Conservation (phyloP, 129 eudicot genomes). For the Chrysanthemum seticuspe region DNA sequence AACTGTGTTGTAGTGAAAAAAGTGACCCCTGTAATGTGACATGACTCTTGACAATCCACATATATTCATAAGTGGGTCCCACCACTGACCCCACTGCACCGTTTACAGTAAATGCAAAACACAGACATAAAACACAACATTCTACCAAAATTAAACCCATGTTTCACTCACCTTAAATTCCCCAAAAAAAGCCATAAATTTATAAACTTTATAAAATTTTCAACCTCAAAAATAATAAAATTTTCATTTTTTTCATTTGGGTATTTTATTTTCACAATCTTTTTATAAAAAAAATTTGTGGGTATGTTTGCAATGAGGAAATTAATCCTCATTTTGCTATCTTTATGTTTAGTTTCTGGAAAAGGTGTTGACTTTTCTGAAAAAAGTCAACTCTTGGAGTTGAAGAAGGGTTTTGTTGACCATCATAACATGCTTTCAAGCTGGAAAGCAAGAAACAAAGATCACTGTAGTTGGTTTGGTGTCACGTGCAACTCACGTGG, state of each 20-base stretch:
- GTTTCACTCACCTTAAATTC: too few relatives aligned
- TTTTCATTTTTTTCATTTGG: slow-evolving; percentile 9
- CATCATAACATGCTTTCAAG: slow-evolving; percentile 53
- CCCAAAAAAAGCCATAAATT: too few relatives aligned
- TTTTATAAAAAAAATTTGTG: slow-evolving; percentile 16
- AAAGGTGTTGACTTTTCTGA: slow-evolving; percentile 33
- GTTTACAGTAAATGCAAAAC: slow-evolving; percentile 7
- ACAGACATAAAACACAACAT: not conserved
- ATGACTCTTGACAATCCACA: slow-evolving; percentile 29
- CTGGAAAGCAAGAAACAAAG: slow-evolving; percentile 41
- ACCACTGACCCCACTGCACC: slow-evolving; percentile 12
- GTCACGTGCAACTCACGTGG: slow-evolving; percentile 56
- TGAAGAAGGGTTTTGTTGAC: slow-evolving; percentile 59
- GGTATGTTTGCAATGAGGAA: slow-evolving; percentile 16
- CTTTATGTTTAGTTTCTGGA: slow-evolving; percentile 40
- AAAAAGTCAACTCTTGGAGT: slow-evolving; percentile 38
- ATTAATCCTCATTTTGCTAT: slow-evolving; percentile 17
- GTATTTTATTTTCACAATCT: slow-evolving; percentile 14
- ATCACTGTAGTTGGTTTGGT: slow-evolving; percentile 69
- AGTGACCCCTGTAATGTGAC: too few relatives aligned
- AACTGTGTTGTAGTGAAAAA: too few relatives aligned
- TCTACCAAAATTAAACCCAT: too few relatives aligned
- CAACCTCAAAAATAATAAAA: not conserved
- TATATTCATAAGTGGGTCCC: slow-evolving; percentile 9
- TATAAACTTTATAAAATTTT: too few relatives aligned